These are phyloP conservation scores for Leccinum variicolor DNA, from an alignment of 768 basidiomycete species.

Conservation along the genomic window DNA sequence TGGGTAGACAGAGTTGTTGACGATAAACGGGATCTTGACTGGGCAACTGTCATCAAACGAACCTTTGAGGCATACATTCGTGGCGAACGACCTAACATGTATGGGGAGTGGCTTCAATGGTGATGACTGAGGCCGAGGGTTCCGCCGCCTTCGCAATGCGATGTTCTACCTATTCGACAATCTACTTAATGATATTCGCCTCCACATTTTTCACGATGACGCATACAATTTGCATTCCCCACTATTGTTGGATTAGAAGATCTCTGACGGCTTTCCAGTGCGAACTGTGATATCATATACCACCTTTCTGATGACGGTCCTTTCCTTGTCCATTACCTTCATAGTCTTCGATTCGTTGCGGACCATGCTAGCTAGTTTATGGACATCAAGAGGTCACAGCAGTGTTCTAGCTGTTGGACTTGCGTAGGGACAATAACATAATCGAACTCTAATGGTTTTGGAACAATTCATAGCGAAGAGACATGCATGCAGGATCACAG, in stretches of 20 bases:
- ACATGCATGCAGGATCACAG: background rate
- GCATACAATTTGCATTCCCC: constrained; percentile 24
- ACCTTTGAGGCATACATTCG: constrained; percentile 93
- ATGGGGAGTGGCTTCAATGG: constrained; percentile 78
- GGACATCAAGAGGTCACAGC: constrained; percentile 2
- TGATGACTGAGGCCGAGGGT: constrained; percentile 17
- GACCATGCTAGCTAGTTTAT: constrained; percentile 18
- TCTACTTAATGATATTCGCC: constrained; percentile 30
- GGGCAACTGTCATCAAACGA: constrained; percentile 93
- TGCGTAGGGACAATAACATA: constrained; percentile 26
- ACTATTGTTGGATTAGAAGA: constrained; percentile 31
- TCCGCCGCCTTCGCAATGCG: constrained; percentile 3
- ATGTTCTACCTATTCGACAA: constrained; percentile 20
- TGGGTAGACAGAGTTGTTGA: constrained; percentile 46
- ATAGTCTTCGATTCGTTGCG: constrained; percentile 15
- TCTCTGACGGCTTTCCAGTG: constrained; percentile 19
- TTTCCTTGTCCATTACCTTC: constrained; percentile 26
- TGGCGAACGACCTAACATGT: constrained; percentile 92
- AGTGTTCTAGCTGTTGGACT: constrained; percentile 14
- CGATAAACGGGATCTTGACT: constrained; percentile 81
- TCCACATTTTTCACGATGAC: constrained; percentile 23
- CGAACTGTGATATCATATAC: constrained; percentile 30
- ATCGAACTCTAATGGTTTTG: constrained; percentile 24
- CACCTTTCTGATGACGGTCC: constrained; percentile 24
- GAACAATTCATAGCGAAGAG: background rate